Evolutionary conservation across 1,284 basidiomycete species (phyloP).

Genomic region (Tylopilus sp.): DNA sequence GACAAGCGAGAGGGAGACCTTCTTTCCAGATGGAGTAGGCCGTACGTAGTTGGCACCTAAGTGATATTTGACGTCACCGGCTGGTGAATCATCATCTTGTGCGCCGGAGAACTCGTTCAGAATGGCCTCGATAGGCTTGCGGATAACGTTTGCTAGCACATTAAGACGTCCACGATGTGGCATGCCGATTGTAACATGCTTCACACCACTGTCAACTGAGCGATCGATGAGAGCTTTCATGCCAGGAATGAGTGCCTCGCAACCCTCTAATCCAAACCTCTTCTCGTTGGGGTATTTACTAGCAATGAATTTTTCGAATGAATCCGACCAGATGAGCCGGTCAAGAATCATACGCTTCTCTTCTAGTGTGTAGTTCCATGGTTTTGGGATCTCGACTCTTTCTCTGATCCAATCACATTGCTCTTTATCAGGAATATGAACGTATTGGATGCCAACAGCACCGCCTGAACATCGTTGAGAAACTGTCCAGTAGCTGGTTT

Average conservation of each 20-base stretch:
- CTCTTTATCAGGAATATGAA: constrained; percentile 98
- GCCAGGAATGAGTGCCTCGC: constrained; percentile 96
- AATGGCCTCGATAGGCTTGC: constrained; percentile 98
- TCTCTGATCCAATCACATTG: constrained; percentile 99
- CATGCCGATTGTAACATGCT: constrained; percentile 98
- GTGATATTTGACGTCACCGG: constrained; percentile 99
- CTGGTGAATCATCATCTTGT: constrained; percentile 72
- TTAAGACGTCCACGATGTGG: constrained; percentile 98
- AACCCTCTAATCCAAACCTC: constrained; percentile 98
- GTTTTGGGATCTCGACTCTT: constrained; percentile 93
- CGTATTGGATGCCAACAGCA: constrained; percentile 94
- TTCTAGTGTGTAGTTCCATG: constrained; percentile 98
- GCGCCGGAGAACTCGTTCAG: constrained; percentile 93
- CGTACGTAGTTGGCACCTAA: constrained; percentile 98
- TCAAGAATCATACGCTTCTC: constrained; percentile 99
- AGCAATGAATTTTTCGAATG: constrained; percentile 98
- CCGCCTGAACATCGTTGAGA: constrained; percentile 58
- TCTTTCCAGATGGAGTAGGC: constrained; percentile 97
- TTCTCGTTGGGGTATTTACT: constrained; percentile 99
- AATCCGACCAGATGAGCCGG: constrained; percentile 99
- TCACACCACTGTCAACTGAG: constrained; percentile 94
- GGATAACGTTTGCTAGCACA: constrained; percentile 96
- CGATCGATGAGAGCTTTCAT: constrained; percentile 99
- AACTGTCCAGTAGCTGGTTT: neutral
- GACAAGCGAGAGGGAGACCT: constrained; percentile 95